These are phyloP conservation scores for Petunia hybrid DNA, from an alignment of 305 asterid genomes.

Conservation along the genomic window DNA sequence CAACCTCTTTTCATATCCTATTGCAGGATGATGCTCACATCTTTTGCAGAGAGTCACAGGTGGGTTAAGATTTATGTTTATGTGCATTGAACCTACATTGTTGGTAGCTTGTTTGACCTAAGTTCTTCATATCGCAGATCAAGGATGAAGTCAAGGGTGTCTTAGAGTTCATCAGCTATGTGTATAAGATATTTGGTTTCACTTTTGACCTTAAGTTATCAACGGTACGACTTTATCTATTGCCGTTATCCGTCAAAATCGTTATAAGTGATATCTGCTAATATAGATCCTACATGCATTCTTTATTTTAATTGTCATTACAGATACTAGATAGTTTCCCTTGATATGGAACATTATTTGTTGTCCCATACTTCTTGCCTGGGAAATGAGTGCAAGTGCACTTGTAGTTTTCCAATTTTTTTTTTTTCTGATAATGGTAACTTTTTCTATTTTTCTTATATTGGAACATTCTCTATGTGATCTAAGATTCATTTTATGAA, in stretches of 20 bases:
- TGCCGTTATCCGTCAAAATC: conserved; percentile 6
- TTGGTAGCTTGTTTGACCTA: conserved; percentile 36
- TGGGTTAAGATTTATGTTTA: conserved; percentile 44
- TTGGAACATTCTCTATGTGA: conserved; percentile 10
- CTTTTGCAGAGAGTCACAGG: conserved; percentile 98
- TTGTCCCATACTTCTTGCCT: conserved; percentile 8
- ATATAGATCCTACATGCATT: not conserved
- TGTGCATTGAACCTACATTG: not conserved
- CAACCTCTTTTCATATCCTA: conserved; percentile 41
- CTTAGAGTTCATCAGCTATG: conserved; percentile 78
- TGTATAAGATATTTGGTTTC: conserved; percentile 86
- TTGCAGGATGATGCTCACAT: conserved; percentile 99
- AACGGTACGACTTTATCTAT: conserved; percentile 65
- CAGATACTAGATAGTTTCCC: conserved; percentile 9
- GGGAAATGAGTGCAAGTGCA: conserved; percentile 1
- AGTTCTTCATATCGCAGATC: conserved; percentile 55
- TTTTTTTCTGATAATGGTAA: no score
- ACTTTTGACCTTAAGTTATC: conserved; percentile 95
- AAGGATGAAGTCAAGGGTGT: conserved; percentile 97
- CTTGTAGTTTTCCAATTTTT: not conserved
- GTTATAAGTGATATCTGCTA: not conserved
- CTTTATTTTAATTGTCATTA: not conserved
- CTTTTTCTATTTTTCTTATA: not conserved
- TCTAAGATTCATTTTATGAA: conserved; percentile 2
- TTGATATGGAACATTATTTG: not conserved